Percentiles rank a stretch among this genome's conserved stretches.
Evolutionary conservation across 2,329 filamentous ascomycete genomes (phyloP).

Genomic region (Eutypa lata): DNA sequence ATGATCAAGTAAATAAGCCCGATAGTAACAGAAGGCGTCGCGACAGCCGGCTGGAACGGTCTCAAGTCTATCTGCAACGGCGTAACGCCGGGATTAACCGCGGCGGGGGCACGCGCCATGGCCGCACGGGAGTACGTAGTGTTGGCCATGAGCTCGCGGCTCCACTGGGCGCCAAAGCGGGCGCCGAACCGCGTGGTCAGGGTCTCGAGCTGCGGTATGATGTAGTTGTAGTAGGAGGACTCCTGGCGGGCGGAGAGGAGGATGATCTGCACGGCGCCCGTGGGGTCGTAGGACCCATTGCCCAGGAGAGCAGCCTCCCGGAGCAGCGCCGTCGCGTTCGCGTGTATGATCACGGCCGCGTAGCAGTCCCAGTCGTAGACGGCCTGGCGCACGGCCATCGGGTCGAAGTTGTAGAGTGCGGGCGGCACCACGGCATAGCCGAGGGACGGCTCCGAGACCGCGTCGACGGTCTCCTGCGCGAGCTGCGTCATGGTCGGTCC

Average conservation of each 20-base stretch:
- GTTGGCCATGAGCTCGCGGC: constrained; percentile 36
- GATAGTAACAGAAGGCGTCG: constrained; percentile 57
- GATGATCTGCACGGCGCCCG: constrained; percentile 55
- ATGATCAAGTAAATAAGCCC: constrained; percentile 67
- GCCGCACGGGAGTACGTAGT: constrained; percentile 24
- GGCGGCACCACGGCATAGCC: constrained; percentile 49
- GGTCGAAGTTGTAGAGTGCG: constrained; percentile 52
- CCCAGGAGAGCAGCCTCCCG: constrained; percentile 50
- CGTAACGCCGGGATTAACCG: constrained; percentile 29
- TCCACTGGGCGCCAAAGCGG: constrained; percentile 46
- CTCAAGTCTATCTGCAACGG: constrained; percentile 47
- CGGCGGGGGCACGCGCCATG: constrained; percentile 22
- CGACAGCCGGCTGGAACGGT: constrained; percentile 53
- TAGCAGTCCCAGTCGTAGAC: constrained; percentile 59
- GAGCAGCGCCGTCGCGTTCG: constrained; percentile 59
- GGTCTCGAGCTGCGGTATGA: constrained; percentile 46
- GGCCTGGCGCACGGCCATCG: constrained; percentile 51
- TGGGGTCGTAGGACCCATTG: constrained; percentile 58
- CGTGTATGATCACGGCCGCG: constrained; percentile 60
- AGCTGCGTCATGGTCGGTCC: constrained; percentile 50
- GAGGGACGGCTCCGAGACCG: constrained; percentile 36
- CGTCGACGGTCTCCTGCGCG: constrained; percentile 39
- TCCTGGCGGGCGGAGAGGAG: constrained; percentile 55
- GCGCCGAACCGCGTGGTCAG: constrained; percentile 45
- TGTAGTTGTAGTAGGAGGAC: constrained; percentile 49